Evolutionary conservation across 441 rosid species (phyloP), one percentile per base, ranked within the genome.

Genomic region (Gossypium davidsonii): DNA sequence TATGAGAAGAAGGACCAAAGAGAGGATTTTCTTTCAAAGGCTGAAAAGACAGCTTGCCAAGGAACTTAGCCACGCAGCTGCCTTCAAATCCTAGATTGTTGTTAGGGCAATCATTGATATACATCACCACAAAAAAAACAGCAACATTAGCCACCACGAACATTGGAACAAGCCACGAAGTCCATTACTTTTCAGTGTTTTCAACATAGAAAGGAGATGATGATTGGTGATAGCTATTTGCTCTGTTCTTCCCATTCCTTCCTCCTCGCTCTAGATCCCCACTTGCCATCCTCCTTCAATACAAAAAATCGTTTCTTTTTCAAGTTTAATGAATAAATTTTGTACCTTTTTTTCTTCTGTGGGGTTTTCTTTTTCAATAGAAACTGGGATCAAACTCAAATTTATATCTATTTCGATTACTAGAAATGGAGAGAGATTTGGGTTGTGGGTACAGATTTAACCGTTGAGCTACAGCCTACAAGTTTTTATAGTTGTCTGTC

Each of bases 21-120:
- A 93, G 87, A 83, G 99, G 99, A 72, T 93, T 96, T 78, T 90
- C 94, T 67, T 67, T 85, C 74, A 88, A 82, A 51, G 99, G 98
- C 83, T 96, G 86, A 73, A 96, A 96, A 5, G 99, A 89, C 48
- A 96, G 62, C 71, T 92, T 84, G 2, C 96, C 87, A 1, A 91
- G 91, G 74, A 89, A 86, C 77, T 71, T 87, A 44, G 92, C 93
- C 34, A 89, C 94, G 46, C 97, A 93, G 44, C 64, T 42, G 60
- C 88, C 89, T 6, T 83, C 77, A 51, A 73, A n/a, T 42, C 87
- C 87, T 15, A 15, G 51, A 73, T 81, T 80, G 34, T 89, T 85
- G 76, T 80, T 83, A 58, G 98, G 98, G 79, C 99, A 93, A 72
- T 96, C 80, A 75, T 96, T 96, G 80, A 90, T 76, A 73, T 87